Percentiles rank a stretch among this genome's conserved stretches.
Conservation (phyloP, 306 rosid genomes). For the Albizia julibrissin region DNA sequence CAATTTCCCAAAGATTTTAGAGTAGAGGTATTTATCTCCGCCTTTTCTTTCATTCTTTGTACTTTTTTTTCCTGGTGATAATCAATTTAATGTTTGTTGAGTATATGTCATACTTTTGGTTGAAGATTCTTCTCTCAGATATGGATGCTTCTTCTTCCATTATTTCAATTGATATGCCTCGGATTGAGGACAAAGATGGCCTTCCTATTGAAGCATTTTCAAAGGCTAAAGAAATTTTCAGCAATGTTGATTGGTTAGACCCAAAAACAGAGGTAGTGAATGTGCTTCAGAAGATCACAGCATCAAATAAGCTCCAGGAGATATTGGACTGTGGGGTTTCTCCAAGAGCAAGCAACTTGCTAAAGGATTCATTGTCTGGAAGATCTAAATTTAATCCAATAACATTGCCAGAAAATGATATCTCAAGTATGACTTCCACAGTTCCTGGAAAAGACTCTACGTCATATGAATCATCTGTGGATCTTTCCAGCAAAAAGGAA, state of each 20-base stretch:
- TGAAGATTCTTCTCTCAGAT: conserved; percentile 92
- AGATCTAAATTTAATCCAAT: conserved; percentile 31
- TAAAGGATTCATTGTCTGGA: conserved; percentile 47
- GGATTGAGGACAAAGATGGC: conserved; percentile 81
- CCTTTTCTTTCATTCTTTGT: conserved; percentile 16
- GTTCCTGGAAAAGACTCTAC: conserved; percentile 15
- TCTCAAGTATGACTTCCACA: conserved; percentile 10
- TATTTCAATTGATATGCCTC: conserved; percentile 69
- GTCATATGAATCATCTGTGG: conserved; percentile 24
- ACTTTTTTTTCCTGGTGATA: conserved; percentile 15
- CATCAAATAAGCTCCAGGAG: conserved; percentile 56
- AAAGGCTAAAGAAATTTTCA: conserved; percentile 87
- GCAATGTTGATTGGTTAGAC: conserved; percentile 83
- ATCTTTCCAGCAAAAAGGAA: conserved; percentile 14
- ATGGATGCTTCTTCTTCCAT: conserved; percentile 76
- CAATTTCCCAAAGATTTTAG: conserved; percentile 83
- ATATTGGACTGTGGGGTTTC: conserved; percentile 47
- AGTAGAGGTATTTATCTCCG: conserved; percentile 77
- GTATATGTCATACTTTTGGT: conserved; percentile 40
- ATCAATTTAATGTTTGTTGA: conserved; percentile 33
- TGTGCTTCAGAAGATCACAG: conserved; percentile 65
- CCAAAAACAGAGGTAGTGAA: conserved; percentile 65
- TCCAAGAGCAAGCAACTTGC: conserved; percentile 39
- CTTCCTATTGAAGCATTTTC: conserved; percentile 94
- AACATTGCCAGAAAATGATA: conserved; percentile 24